Evolutionary conservation across 495 filamentous ascomycete species (phyloP).

Genomic region (Sabuloglossum arenarium): DNA sequence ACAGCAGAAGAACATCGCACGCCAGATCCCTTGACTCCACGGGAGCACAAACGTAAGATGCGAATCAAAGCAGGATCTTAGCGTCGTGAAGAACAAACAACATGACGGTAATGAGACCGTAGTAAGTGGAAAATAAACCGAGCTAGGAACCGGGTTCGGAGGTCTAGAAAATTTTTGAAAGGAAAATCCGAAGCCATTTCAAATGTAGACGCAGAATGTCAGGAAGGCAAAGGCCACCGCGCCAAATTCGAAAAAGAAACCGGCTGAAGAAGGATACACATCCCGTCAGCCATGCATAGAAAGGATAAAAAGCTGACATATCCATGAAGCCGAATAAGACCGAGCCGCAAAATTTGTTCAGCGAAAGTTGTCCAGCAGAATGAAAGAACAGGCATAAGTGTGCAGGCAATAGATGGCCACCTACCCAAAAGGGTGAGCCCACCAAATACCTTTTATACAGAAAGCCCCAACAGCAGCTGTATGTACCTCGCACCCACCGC

Average conservation of each 20-base stretch:
- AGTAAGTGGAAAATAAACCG: neutral
- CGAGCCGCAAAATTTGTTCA: neutral
- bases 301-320: neutral
- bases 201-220: neutral
- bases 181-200: neutral
- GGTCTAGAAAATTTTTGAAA: constrained; percentile 1
- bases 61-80: neutral
- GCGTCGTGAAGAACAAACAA: neutral
- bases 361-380: neutral
- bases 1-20: neutral
- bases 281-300: neutral
- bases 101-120: neutral
- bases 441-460: neutral
- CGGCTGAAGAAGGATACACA: neutral
- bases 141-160: neutral
- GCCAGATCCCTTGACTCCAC: neutral
- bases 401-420: neutral
- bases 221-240: neutral
- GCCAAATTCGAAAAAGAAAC: neutral
- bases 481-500: neutral
- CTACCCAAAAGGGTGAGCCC: neutral
- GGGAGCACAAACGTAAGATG: neutral
- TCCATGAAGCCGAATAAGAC: neutral
- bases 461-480: neutral
- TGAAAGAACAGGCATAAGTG: neutral